A percentile compares a stretch with the other conserved stretches of the same genome.
Conservation (phyloP, 768 basidiomycete genomes). For the Amanita brunnescens region DNA sequence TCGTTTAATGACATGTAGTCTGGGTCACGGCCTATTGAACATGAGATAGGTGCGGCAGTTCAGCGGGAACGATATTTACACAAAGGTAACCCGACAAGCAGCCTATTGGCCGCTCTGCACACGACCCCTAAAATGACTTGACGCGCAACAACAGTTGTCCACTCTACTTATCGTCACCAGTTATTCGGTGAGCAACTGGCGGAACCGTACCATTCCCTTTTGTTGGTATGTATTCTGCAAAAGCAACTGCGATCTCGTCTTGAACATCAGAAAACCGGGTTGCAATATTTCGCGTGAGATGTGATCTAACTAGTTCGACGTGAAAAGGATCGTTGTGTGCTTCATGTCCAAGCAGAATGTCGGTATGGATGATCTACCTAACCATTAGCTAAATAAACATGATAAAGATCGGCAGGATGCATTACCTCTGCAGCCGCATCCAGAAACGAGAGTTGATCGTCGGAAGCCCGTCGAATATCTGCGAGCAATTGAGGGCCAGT, state of each 20-base stretch:
- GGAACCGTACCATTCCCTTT: background rate
- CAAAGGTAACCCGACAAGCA: slow-evolving; percentile 19
- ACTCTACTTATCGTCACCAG: slow-evolving; percentile 7
- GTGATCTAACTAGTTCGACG: slow-evolving; percentile 17
- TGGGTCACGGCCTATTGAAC: slow-evolving; percentile 14
- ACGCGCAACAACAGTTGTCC: slow-evolving; percentile 10
- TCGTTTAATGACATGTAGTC: slow-evolving; percentile 13
- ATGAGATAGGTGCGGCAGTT: background rate
- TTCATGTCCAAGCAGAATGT: slow-evolving; percentile 24
- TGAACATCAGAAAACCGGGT: slow-evolving; percentile 17
- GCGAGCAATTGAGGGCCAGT: slow-evolving; percentile 30
- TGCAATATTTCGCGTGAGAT: slow-evolving; percentile 20
- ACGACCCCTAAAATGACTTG: slow-evolving; percentile 14
- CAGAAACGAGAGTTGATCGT: slow-evolving; percentile 33
- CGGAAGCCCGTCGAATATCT: slow-evolving; percentile 35
- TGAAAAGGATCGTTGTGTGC: slow-evolving; percentile 10
- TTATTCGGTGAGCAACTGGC: background rate
- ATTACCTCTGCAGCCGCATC: slow-evolving; percentile 22
- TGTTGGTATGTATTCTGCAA: slow-evolving; percentile 12
- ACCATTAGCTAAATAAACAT: too few species aligned
- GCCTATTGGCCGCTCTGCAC: slow-evolving; percentile 14
- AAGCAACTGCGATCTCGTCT: slow-evolving; percentile 16
- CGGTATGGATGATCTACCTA: slow-evolving; percentile 21
- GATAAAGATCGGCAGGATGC: background rate
- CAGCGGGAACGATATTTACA: slow-evolving; percentile 11